These are phyloP conservation scores for Cephalotrichum gorgonifer DNA, from an alignment of 2,329 filamentous ascomycete species.

Conservation along the genomic window DNA sequence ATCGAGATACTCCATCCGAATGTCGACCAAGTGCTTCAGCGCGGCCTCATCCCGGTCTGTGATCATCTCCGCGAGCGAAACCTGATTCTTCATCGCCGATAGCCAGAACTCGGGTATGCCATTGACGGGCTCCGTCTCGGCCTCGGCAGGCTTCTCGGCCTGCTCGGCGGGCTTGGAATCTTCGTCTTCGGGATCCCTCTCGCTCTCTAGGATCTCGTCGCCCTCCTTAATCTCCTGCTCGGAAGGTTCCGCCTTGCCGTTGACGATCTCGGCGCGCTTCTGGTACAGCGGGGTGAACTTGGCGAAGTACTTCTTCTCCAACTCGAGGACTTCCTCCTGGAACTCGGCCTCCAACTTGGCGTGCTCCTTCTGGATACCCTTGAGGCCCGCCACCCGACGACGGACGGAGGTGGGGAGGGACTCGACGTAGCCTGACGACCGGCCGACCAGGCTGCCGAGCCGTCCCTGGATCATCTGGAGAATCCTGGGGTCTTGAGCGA, in stretches of 20 bases:
- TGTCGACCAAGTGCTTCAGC: slow-evolving; percentile 79
- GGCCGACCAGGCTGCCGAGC: slow-evolving; percentile 83
- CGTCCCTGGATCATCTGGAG: slow-evolving; percentile 97
- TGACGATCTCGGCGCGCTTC: slow-evolving; percentile 88
- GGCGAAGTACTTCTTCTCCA: slow-evolving; percentile 99
- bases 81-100: slow-evolving; percentile 99
- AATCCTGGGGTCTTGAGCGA: slow-evolving; percentile 89
- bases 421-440: slow-evolving; percentile 96
- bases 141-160: slow-evolving; percentile 42
- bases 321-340: slow-evolving; percentile 93
- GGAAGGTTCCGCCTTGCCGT: slow-evolving; percentile 75
- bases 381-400: slow-evolving; percentile 86
- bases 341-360: slow-evolving; percentile 97
- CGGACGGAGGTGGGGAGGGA: slow-evolving; percentile 82
- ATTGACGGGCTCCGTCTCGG: slow-evolving; percentile 39
- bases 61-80: slow-evolving; percentile 95
- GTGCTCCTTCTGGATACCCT: slow-evolving; percentile 98
- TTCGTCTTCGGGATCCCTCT: slow-evolving; percentile 41
- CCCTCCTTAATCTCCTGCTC: slow-evolving; percentile 80
- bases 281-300: slow-evolving; percentile 97
- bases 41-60: slow-evolving; percentile 94
- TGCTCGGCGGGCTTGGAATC: slow-evolving; percentile 46
- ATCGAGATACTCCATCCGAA: slow-evolving; percentile 99
- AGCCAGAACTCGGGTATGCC: slow-evolving; percentile 99
- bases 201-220: slow-evolving; percentile 67